Evolutionary conservation across 805 yeast genomes (phyloP), one percentile per base, ranked within the genome.

Genomic region (Isabelozyma gotoi): DNA sequence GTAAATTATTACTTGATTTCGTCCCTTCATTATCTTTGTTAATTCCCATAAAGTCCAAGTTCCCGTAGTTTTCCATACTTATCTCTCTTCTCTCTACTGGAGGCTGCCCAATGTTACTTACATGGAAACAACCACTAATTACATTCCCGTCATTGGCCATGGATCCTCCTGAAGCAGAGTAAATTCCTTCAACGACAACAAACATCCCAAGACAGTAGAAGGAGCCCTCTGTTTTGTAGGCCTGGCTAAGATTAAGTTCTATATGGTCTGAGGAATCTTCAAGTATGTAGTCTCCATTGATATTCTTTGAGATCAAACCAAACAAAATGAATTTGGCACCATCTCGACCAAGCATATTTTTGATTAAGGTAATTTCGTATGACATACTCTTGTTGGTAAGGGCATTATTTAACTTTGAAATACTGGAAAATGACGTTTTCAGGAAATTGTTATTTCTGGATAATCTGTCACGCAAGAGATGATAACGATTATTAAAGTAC

Each of bases 301-400:
- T 69, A 42, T 82, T 81, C 45, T 74, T 73, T 2, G 83, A 73
- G 8, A 94, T 62, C 44, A 90, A 67, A 0, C 99, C 99, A 55
- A 91, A 81, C 2, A 94, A 59, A 6, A 86, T 67, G 57, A 94
- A 94, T 44, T 80, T 74, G 41, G 78, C 73, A 4, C 92, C 92
- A 53, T 85, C 86, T 42, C 96, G 70, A 21, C 99, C 99, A 20
- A 94, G 61, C 45, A 94, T 68, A 60, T 91, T 91, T 55, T 91
- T 91, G 42, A 94, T 82, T 33, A 81, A 72, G 0, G 96, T 87
- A 36, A 92, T 70, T 49, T 63, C 67, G 39, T 59, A 57, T n/a
- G 47, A 40, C 32, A 38, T 38, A 27, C 44, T 44, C 32, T 46
- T 47, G 39, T 44, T 31, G 34, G 45, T 33, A 34, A 44, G 42